Base-by-base conservation (phyloP, 169 alveolate species). In the Babesia gibsoni region DNA sequence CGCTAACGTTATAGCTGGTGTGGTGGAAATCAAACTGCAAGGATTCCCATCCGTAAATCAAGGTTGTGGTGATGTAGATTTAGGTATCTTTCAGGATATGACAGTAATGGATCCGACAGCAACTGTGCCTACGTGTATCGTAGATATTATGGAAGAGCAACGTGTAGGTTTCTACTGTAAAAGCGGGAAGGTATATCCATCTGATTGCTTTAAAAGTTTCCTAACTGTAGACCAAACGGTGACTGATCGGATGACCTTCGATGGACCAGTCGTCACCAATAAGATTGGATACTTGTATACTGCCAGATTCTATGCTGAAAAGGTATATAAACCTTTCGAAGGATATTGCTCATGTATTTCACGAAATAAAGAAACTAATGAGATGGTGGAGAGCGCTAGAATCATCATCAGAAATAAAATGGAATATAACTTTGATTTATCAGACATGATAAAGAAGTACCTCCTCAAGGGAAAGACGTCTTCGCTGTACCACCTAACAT, bases 1-100 rank as follows among this genome's bases (percentile, higher is more conserved):
- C 16, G 58, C 20, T n/a, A 30, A 59, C 12, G 29, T 59, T 23
- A 59, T 46, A 42, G 32, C 25, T n/a, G 72, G 72, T 29, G 39
- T 59, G n/a, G 72, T 56, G 9, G 12, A 36, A 22, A 27, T 59
- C 0, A 6, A 29, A n/a, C 58, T 48, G n/a, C 25, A 18, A 5
- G 39, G 12, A 8, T 10, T 59, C 4, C 72, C 67, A 59, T 16
- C 20, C 27, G 35, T 59, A n/a, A 33, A 41, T n/a, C 14, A 5
- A 25, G 72, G 72, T 36, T 59, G 72, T 18, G 72, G 72, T 10
- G 43, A 59, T 50, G 52, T 59, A 23, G 58, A 25, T 41, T 36
- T 27, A 25, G 30, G n/a, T 0, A 36, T 59, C n/a, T 59, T 39
- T 32, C 37, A 22, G 30, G 43, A 7, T 41, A 23, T 8, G 18